A percentile compares a stretch with the other conserved stretches of the same genome.
phyloP scores from a whole-genome alignment of 257 asterid species.

The Cinchona pubescens region DNA sequence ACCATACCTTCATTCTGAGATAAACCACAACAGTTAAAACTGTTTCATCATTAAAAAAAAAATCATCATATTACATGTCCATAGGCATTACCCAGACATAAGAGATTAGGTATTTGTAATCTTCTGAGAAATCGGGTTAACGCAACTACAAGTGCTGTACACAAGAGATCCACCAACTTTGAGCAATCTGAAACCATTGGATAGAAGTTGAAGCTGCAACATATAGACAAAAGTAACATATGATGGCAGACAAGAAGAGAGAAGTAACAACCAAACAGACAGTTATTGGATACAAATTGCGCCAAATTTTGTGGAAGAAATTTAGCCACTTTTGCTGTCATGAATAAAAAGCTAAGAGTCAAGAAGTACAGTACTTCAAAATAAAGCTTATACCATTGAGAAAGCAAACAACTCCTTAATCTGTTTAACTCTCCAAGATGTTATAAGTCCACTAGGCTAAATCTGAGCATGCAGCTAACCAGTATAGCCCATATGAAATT shows the following conservation, averaged over 20 bases:
- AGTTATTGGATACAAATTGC: not conserved
- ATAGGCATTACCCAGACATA: constrained; percentile 4
- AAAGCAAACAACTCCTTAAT: not conserved
- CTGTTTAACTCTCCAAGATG: no score
- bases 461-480: no score
- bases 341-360: not conserved
- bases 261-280: not conserved
- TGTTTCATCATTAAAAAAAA: constrained; percentile 28
- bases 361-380: not conserved
- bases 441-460: no score
- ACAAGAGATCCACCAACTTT: constrained; percentile 83
- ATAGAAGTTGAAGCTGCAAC: constrained; percentile 72
- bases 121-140: not conserved
- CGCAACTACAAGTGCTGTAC: constrained; percentile 95
- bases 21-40: constrained; percentile 78
- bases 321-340: not conserved
- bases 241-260: not conserved
- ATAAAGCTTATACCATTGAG: not conserved
- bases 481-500: no score
- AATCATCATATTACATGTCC: not conserved
- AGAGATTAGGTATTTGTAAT: not conserved
- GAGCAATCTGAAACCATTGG: constrained; percentile 78
- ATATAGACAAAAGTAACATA: not conserved
- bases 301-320: not conserved
- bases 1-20: constrained; percentile 92